A percentile compares a stretch with the other conserved stretches of the same genome.
phyloP scores from a whole-genome alignment of 2,329 filamentous ascomycete genomes.

The Alternaria conjuncta region DNA sequence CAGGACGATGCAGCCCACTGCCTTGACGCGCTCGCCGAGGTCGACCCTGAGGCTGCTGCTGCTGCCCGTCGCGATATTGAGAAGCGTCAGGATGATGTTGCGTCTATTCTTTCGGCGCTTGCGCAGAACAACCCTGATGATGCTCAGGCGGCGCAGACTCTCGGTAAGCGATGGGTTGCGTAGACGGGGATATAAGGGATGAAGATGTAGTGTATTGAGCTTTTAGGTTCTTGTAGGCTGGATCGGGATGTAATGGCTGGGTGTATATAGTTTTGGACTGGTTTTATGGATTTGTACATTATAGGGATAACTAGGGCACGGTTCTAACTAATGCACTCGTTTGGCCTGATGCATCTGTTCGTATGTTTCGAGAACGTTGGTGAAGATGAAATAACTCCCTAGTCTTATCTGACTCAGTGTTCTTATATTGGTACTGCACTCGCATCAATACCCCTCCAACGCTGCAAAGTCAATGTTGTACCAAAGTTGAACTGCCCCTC shows the following conservation, averaged over 20 bases:
- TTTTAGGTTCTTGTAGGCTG: too few relatives aligned
- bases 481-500: neutral
- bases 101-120: conserved; percentile 29
- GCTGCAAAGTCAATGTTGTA: neutral
- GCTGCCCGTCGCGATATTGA: conserved; percentile 18
- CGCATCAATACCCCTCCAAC: neutral
- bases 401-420: neutral
- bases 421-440: accelerated
- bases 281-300: neutral
- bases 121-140: conserved; percentile 32
- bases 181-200: neutral
- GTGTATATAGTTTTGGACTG: neutral
- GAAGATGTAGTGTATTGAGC: neutral
- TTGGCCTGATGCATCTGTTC: neutral
- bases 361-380: accelerated
- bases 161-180: conserved; percentile 3
- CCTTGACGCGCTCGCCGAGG: conserved; percentile 22
- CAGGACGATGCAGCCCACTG: conserved; percentile 23
- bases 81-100: conserved; percentile 24
- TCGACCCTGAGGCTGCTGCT: conserved; percentile 26
- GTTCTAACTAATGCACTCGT: neutral
- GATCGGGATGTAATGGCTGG: neutral
- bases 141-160: conserved; percentile 21
- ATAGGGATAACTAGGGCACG: neutral
- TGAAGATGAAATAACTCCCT: neutral